Percentiles rank a stretch among this genome's conserved stretches.
phyloP scores from a whole-genome alignment of 1,139 yeast species.

The Yarrowia galli region DNA sequence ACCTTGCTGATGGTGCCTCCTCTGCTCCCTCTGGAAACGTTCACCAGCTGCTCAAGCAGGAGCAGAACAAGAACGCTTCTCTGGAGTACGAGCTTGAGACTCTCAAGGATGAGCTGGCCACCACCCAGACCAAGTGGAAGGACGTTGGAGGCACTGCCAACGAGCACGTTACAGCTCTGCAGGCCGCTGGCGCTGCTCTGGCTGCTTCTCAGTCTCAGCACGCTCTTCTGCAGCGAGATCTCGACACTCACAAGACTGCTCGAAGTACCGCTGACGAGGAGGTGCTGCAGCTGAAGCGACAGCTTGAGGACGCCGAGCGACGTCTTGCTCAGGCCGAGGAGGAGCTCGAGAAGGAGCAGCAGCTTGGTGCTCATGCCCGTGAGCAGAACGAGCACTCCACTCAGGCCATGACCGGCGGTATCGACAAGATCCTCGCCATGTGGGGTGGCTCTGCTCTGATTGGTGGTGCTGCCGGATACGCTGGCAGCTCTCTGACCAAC shows the following conservation, averaged over 20 bases:
- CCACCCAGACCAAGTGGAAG: conserved; percentile 41
- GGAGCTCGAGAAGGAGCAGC: conserved; percentile 43
- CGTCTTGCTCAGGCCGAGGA: conserved; percentile 41
- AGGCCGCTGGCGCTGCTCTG: conserved; percentile 48
- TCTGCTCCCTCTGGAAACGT: not conserved
- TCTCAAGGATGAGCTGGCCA: conserved; percentile 43
- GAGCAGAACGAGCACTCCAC: conserved; percentile 42
- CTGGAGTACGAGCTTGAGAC: conserved; percentile 43
- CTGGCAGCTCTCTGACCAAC: conserved; percentile 35
- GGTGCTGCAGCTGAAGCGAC: conserved; percentile 42
- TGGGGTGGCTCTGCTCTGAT: conserved; percentile 48
- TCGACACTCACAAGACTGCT: conserved; percentile 44
- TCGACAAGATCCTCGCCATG: conserved; percentile 47
- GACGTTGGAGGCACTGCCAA: conserved; percentile 46
- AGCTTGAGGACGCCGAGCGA: conserved; percentile 43
- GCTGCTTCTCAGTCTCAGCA: conserved; percentile 46
- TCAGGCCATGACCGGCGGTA: conserved; percentile 45
- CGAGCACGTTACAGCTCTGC: conserved; percentile 46
- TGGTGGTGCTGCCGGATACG: conserved; percentile 40
- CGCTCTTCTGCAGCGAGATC: conserved; percentile 43
- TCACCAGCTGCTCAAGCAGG: conserved; percentile 42
- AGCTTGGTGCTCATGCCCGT: conserved; percentile 34
- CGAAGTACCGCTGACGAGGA: conserved; percentile 43
- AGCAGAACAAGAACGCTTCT: conserved; percentile 41
- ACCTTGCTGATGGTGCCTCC: conserved; percentile 9